Base-by-base conservation (phyloP, 805 yeast genomes). In the Saturnispora mendoncae region DNA sequence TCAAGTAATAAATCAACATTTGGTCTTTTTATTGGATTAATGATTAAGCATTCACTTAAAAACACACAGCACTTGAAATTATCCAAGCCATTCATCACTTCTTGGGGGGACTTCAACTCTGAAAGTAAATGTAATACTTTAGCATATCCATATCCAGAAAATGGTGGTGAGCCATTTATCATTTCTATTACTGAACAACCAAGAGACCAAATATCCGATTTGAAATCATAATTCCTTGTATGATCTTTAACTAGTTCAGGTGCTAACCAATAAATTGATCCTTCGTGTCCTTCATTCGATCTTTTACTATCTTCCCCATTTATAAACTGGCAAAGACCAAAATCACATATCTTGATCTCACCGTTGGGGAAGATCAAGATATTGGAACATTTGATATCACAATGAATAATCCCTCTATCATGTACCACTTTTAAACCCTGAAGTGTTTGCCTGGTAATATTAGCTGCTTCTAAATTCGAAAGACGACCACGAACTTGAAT, bases 181-280 rank as follows among this genome's bases (percentile, higher is more conserved):
- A 92, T 66, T 58, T 92, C 98, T 2, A 90, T 75, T 3, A 88
- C 74, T 0, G 97, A 90, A n/a, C 97, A 94, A 3, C 97, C 98
- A 21, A 92, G 61, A 6, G 95, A 84, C 97, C 92, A 84, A 23
- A 84, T 75, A 62, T 92, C 98, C 2, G 95, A 84, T 2, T 94
- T 82, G 0, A 90, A 76, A 8, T 94, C 80, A 2, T 90, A 82
- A 51, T 86, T 78, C 32, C 80, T 68, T 20, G 36, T 33, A 12
- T 44, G 38, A 39, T 39, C 38, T n/a, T 39, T 26, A 4, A 92
- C 83, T 2, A 94, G 78, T 56, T 92, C 98, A 0, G 98, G 98
- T 0, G 98, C 97, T 96, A 92, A 88, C 97, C 97, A 92, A 56
- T 90, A 84, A 0, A 97, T 94, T 0, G 97, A 86, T 2, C 98